Conservation (phyloP, 2,329 filamentous ascomycete genomes). For the Penicillium sp. region DNA sequence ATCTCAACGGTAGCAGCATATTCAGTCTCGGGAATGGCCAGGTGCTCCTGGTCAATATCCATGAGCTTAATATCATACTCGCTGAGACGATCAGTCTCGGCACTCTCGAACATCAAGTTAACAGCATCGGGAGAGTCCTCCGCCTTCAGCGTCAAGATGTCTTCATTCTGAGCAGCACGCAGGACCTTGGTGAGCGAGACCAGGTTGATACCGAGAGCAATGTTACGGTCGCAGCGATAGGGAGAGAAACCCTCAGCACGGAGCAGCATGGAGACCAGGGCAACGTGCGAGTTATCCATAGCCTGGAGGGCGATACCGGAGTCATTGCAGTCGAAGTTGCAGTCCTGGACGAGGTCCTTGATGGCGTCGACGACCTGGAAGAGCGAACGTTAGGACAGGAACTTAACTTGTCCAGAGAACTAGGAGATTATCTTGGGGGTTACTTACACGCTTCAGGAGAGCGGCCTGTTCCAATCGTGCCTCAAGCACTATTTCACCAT, state of each 20-base stretch:
- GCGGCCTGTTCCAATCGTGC: constrained; percentile 94
- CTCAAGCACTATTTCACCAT: constrained; percentile 74
- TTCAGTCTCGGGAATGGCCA: constrained; percentile 98
- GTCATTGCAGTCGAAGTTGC: constrained; percentile 99
- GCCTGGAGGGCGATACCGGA: constrained; percentile 96
- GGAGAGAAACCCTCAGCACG: constrained; percentile 93
- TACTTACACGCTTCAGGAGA: constrained; percentile 87
- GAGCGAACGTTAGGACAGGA: constrained; percentile 19
- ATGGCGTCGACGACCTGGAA: constrained; percentile 92
- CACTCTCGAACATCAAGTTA: constrained; percentile 94
- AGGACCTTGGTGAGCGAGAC: constrained; percentile 96
- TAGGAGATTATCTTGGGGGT: background rate
- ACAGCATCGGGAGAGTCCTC: constrained; percentile 95
- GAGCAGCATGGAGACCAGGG: constrained; percentile 98
- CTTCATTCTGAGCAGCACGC: constrained; percentile 90
- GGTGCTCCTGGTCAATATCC: constrained; percentile 99
- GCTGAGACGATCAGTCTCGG: constrained; percentile 85
- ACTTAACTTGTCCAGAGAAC: background rate
- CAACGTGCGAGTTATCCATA: constrained; percentile 99
- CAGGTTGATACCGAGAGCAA: constrained; percentile 96
- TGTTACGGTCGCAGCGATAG: constrained; percentile 98
- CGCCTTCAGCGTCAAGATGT: constrained; percentile 94
- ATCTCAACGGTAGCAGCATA: constrained; percentile 90
- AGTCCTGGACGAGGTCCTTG: constrained; percentile 99
- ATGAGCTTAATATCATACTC: constrained; percentile 99